Conservation (phyloP, 768 basidiomycete species). For the Boletus insuetus region DNA sequence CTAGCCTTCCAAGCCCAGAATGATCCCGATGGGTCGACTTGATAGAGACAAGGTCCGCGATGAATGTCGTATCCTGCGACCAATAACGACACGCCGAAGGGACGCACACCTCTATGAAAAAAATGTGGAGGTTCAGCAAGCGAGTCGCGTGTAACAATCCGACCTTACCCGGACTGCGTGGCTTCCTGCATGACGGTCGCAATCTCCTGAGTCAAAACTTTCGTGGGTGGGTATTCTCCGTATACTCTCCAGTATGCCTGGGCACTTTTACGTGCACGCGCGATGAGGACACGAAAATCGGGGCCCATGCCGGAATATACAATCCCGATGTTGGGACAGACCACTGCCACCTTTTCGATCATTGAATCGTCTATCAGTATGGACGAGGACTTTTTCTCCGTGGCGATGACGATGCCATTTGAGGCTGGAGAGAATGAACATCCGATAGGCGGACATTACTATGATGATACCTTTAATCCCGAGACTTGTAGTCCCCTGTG, state of each 20-base stretch:
- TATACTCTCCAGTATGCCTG: constrained; percentile 99
- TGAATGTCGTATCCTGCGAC: constrained; percentile 96
- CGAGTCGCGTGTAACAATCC: constrained; percentile 19
- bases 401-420: constrained; percentile 98
- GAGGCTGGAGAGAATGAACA: constrained; percentile 59
- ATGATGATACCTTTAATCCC: constrained; percentile 86
- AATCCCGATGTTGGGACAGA: constrained; percentile 98
- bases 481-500: constrained; percentile 92
- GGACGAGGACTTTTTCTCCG: constrained; percentile 98
- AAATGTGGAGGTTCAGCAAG: constrained; percentile 31
- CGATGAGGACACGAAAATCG: constrained; percentile 92
- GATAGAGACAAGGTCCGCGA: constrained; percentile 96
- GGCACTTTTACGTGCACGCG: constrained; percentile 94
- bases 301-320: constrained; percentile 99
- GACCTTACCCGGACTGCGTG: constrained; percentile 91
- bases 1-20: constrained; percentile 99
- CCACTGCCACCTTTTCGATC: constrained; percentile 94
- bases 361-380: constrained; percentile 97
- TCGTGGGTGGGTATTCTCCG: constrained; percentile 96
- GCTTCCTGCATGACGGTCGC: constrained; percentile 99
- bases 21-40: constrained; percentile 97
- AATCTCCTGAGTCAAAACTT: constrained; percentile 94
- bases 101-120: constrained; percentile 85
- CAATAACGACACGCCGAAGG: constrained; percentile 96
- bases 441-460: constrained; percentile 25